A percentile compares a stretch with the other conserved stretches of the same genome.
Evolutionary conservation across 1,284 basidiomycete genomes (phyloP).

Genomic region (Cryptococcus maquisensis): DNA sequence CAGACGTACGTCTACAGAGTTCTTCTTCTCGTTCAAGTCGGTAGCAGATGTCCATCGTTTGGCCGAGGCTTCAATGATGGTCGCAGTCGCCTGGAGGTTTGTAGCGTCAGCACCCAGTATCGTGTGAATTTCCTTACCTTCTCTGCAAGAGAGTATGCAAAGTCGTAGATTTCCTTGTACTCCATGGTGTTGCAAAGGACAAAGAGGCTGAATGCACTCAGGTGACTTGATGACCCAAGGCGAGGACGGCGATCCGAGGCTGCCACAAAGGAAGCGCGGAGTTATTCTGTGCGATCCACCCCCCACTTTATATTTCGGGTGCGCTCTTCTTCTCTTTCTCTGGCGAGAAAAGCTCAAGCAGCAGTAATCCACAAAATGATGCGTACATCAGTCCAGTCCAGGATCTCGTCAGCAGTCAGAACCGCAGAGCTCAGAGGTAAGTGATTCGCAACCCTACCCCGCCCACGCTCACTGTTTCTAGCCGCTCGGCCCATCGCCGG

Average conservation of each 20-base stretch:
- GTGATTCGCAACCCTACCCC: neutral
- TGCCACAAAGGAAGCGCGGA: neutral
- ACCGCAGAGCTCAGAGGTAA: constrained; percentile 19
- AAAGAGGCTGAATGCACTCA: too few species aligned
- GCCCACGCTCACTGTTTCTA: neutral
- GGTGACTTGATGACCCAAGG: too few species aligned
- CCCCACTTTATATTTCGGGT: neutral
- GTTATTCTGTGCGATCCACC: neutral
- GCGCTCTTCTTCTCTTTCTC: neutral
- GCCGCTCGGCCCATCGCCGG: constrained; percentile 28
- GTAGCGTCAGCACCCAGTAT: neutral
- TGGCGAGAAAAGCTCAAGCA: neutral
- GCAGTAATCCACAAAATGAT: constrained; percentile 6
- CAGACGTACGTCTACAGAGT: constrained; percentile 55
- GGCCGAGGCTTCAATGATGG: constrained; percentile 27
- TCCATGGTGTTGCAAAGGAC: neutral
- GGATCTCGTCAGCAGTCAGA: constrained; percentile 11
- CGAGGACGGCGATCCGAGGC: neutral
- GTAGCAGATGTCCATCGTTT: constrained; percentile 20
- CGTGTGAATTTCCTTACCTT: constrained; percentile 9
- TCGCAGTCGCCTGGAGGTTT: constrained; percentile 12
- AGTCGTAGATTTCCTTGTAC: constrained; percentile 28
- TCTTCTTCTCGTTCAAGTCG: constrained; percentile 33
- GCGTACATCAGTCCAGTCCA: constrained; percentile 11
- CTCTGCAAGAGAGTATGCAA: constrained; percentile 25